These are phyloP conservation scores for Brassica rapa DNA, from an alignment of 345 rosid genomes.

Conservation along the genomic window DNA sequence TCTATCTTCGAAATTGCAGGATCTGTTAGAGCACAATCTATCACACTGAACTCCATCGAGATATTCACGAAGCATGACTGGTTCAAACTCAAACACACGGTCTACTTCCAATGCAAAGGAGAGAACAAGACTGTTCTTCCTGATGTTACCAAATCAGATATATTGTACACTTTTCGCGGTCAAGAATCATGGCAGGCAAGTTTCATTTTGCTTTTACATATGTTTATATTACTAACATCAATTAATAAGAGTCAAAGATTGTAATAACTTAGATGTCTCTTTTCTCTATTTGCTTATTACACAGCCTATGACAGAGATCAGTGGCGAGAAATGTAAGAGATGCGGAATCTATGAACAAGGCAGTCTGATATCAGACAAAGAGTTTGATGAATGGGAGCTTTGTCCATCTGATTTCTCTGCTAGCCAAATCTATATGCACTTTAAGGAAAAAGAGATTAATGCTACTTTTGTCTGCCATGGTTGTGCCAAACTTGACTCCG, in stretches of 20 bases:
- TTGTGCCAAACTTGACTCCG: constrained; percentile 46
- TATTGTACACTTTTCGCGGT: constrained; percentile 52
- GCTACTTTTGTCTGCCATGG: constrained; percentile 72
- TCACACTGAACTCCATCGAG: constrained; percentile 55
- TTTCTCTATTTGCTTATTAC: constrained; percentile 28
- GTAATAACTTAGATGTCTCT: neutral
- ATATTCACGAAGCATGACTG: constrained; percentile 60
- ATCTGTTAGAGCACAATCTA: constrained; percentile 40
- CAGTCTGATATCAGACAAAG: constrained; percentile 59
- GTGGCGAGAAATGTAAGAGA: constrained; percentile 75
- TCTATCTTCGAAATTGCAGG: constrained; percentile 26
- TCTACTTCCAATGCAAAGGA: constrained; percentile 65
- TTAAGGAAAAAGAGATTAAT: constrained; percentile 57
- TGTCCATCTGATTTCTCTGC: constrained; percentile 75
- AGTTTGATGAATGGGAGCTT: constrained; percentile 82
- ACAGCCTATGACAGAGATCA: constrained; percentile 77
- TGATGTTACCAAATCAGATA: constrained; percentile 47
- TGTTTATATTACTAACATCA: neutral
- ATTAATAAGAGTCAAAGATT: neutral
- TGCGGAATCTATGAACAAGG: constrained; percentile 89
- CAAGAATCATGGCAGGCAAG: constrained; percentile 82
- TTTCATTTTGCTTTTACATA: neutral
- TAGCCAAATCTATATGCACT: constrained; percentile 56
- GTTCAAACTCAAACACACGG: constrained; percentile 50
- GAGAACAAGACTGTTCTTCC: constrained; percentile 57